Conservation (phyloP, 2,329 filamentous ascomycete genomes). For the Aspergillus eucalypticola region DNA sequence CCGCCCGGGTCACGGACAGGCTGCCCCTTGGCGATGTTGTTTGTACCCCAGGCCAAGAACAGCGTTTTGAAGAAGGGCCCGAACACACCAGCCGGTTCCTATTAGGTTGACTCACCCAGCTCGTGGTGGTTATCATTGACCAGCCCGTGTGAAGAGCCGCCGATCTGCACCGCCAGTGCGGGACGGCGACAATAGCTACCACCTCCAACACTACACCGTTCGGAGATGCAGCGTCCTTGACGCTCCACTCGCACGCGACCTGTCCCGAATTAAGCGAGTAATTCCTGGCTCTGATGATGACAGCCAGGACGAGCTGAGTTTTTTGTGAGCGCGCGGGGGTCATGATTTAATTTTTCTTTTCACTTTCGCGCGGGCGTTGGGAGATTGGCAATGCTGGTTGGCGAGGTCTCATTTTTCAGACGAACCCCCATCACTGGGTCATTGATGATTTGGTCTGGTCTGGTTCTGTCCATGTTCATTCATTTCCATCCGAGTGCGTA, state of each 20-base stretch:
- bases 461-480: no score
- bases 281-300: constrained; percentile 33
- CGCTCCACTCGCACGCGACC: not conserved
- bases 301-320: constrained; percentile 42
- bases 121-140: constrained; percentile 39
- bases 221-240: constrained; percentile 5
- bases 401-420: no score
- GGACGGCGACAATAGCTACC: no score
- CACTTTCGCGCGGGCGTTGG: not conserved
- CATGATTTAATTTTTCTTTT: no score
- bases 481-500: not conserved
- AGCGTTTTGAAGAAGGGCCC: constrained; percentile 3
- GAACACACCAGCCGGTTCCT: not conserved
- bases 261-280: constrained; percentile 14
- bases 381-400: not conserved
- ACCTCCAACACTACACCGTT: not conserved
- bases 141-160: constrained; percentile 1
- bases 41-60: constrained; percentile 17
- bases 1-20: constrained; percentile 21
- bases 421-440: not conserved
- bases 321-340: constrained; percentile 28
- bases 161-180: not conserved
- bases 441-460: not conserved
- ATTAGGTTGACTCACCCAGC: not conserved
- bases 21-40: constrained; percentile 21